A percentile compares a stretch with the other conserved stretches of the same genome.
Conservation (phyloP, 1,139 yeast genomes). For the Geotrichum siamense region DNA sequence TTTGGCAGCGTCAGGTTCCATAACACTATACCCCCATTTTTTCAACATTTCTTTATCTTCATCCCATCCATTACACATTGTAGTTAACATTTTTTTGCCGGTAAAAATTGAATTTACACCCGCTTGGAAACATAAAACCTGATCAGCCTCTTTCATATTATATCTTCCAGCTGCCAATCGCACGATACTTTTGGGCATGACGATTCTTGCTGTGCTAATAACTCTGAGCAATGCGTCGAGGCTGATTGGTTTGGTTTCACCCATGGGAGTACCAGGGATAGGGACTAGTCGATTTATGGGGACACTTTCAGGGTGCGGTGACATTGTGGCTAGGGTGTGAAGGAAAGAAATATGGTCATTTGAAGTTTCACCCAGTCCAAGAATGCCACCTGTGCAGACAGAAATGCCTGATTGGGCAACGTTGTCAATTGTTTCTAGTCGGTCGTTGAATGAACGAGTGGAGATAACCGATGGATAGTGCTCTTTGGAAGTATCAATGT, state of each 20-base stretch:
- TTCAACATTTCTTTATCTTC: constrained; percentile 63
- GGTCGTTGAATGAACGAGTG: constrained; percentile 63
- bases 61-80: constrained; percentile 82
- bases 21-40: constrained; percentile 49
- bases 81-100: constrained; percentile 74
- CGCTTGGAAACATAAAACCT: constrained; percentile 65
- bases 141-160: constrained; percentile 73
- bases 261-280: constrained; percentile 62
- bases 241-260: constrained; percentile 42
- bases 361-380: constrained; percentile 69
- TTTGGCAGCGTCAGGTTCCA: neutral
- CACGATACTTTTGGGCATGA: constrained; percentile 66
- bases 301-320: constrained; percentile 66
- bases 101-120: constrained; percentile 79
- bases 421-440: constrained; percentile 56
- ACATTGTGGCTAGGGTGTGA: constrained; percentile 59
- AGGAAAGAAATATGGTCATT: constrained; percentile 67
- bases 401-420: constrained; percentile 60
- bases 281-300: constrained; percentile 80
- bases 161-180: constrained; percentile 77
- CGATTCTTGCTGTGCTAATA: constrained; percentile 64
- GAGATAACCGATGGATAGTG: constrained; percentile 66
- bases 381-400: constrained; percentile 74
- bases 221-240: constrained; percentile 62
- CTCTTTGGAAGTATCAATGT: constrained; percentile 72